Conservation (phyloP, 495 filamentous ascomycete genomes). For the Aspergillus coremiiformis region DNA sequence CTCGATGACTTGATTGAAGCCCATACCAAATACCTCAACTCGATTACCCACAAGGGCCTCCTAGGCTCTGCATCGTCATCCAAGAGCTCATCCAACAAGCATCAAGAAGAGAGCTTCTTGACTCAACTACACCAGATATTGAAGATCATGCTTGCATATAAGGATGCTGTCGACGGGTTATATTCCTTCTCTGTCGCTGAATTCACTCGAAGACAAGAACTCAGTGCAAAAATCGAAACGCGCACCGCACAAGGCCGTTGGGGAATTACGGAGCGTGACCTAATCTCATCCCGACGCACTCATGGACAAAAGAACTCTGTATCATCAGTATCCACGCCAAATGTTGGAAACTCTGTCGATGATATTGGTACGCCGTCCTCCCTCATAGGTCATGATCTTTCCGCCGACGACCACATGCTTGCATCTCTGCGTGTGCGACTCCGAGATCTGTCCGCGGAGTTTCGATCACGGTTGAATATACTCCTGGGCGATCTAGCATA, state of each 20-base stretch:
- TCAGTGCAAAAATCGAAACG: slow-evolving; percentile 61
- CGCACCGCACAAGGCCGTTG: slow-evolving; percentile 54
- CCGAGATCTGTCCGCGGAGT: slow-evolving; percentile 60
- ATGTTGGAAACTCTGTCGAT: slow-evolving; percentile 20
- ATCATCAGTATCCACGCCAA: slow-evolving; percentile 26
- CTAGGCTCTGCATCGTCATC: slow-evolving; percentile 57
- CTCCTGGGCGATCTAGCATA: slow-evolving; percentile 84
- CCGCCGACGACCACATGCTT: slow-evolving; percentile 60
- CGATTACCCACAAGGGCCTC: slow-evolving; percentile 94
- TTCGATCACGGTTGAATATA: slow-evolving; percentile 65
- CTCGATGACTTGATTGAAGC: slow-evolving; percentile 92
- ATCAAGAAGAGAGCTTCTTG: slow-evolving; percentile 77
- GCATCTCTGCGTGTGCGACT: slow-evolving; percentile 67
- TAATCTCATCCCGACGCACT: slow-evolving; percentile 22
- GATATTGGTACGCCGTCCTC: slow-evolving; percentile 29
- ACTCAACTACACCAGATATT: slow-evolving; percentile 85
- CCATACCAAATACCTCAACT: slow-evolving; percentile 81
- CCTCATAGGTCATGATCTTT: slow-evolving; percentile 23
- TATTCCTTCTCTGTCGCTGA: slow-evolving; percentile 92
- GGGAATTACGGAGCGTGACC: slow-evolving; percentile 54
- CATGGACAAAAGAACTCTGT: slow-evolving; percentile 18
- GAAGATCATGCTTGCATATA: slow-evolving; percentile 88
- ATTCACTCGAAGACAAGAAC: slow-evolving; percentile 84
- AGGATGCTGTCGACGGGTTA: slow-evolving; percentile 86
- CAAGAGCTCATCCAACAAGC: slow-evolving; percentile 33